phyloP scores from a whole-genome alignment of 164 flowering plant genomes.

The Macadamia tetraphylla region DNA sequence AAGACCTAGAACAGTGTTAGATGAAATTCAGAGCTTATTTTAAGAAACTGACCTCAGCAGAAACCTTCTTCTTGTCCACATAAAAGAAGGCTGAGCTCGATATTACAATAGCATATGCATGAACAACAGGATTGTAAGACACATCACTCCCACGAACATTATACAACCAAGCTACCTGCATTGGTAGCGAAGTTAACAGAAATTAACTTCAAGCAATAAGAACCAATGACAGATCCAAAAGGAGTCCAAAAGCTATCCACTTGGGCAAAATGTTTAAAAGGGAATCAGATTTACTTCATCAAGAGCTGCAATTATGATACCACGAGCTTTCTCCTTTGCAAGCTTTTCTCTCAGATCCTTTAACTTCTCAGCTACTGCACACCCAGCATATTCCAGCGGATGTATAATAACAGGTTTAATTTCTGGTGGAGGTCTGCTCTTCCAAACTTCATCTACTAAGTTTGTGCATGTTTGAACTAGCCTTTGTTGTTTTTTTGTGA shows the following conservation, averaged over 20 bases:
- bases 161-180: conserved; percentile 96
- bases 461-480: conserved; percentile 58
- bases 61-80: conserved; percentile 71
- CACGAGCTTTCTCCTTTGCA: conserved; percentile 52
- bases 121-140: conserved; percentile 85
- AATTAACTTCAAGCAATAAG: not conserved
- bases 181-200: not conserved
- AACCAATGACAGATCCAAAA: not conserved
- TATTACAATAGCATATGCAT: conserved; percentile 87
- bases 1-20: not conserved
- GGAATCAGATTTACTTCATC: conserved; percentile 58
- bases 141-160: conserved; percentile 92
- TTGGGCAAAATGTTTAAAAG: not conserved
- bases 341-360: conserved; percentile 67
- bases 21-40: not conserved
- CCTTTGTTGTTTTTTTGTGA: conserved; percentile 57
- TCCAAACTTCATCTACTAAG: conserved; percentile 93
- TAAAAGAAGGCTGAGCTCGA: conserved; percentile 68
- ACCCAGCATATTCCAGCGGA: conserved; percentile 73
- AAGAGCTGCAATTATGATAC: conserved; percentile 62
- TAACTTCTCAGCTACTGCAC: conserved; percentile 68
- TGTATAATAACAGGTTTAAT: conserved; percentile 62
- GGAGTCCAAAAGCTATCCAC: not conserved
- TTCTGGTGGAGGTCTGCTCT: conserved; percentile 54
- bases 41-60: conserved; percentile 58